Base-by-base conservation (phyloP, 495 filamentous ascomycete species). In the Hyphodiscus hymeniophilus region DNA sequence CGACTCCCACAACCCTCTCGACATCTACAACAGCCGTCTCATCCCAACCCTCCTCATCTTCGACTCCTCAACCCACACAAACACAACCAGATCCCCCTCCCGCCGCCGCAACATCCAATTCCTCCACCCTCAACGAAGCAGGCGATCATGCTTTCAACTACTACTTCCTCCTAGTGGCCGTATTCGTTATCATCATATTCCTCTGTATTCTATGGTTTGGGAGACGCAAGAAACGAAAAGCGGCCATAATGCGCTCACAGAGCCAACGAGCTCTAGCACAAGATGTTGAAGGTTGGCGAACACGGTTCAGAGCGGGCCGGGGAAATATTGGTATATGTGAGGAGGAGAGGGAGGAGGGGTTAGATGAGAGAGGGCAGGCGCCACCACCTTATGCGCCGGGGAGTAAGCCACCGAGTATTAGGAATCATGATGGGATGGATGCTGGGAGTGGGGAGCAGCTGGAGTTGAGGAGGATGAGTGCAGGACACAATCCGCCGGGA, bases 361-460 rank as follows among this genome's bases (percentile, higher is more conserved):
- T 80, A 26, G 71, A 80, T 52, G 75, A 79, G 62, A 60, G 71
- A 8, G 76, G 76, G 18, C 74, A 79, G 58, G 71, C 76, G 11
- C 76, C 76, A 21, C 76, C 76, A 30, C 74, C 76, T 1, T 80
- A 80, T 47, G 60, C 55, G 7, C 59, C 57, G 8, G 61, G 50
- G 6, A 36, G 58, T 20, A 62, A 63, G 44, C 46, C 57, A 21
- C 46, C 54, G 38, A 62, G 57, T 40, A 53, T 61, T 30, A 56
- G 50, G 34, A 28, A 11, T 39, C 48, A n/a, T 11, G 38, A 52
- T 7, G 17, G 15, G 16, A 2, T 6, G 24, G 21, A 16, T 15
- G 8, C 10, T 31, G 20, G 15, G n/a, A 15, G 2, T 8, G 20
- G 8, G 49, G 40, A 28, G 48, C 47, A 31, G 38, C 31, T 57